Percentiles rank a stretch among this genome's conserved stretches.
Conservation (phyloP, 495 filamentous ascomycete genomes). For the Rhypophila decipiens region DNA sequence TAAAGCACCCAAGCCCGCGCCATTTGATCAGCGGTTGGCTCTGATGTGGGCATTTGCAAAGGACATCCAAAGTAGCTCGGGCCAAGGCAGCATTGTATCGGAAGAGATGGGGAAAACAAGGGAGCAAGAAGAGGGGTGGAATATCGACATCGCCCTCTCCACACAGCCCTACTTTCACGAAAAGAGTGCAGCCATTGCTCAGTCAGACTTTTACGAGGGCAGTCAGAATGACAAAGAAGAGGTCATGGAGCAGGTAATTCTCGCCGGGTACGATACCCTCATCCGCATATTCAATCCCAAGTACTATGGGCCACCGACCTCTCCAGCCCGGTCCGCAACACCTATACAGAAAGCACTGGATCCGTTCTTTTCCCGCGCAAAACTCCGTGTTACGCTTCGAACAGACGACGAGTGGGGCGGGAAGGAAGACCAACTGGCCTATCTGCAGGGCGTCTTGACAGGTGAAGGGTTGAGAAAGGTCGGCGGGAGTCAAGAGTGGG, state of each 20-base stretch:
- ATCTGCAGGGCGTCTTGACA: conserved; percentile 44
- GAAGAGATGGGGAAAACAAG: conserved; percentile 4
- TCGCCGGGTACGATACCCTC: conserved; percentile 84
- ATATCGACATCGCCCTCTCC: conserved; percentile 74
- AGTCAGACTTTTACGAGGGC: conserved; percentile 43
- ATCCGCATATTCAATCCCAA: conserved; percentile 75
- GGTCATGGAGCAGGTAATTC: conserved; percentile 59
- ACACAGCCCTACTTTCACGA: conserved; percentile 79
- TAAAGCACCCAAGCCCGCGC: conserved; percentile 76
- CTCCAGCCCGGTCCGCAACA: conserved; percentile 22
- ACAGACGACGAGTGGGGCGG: conserved; percentile 61
- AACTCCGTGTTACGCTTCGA: conserved; percentile 66
- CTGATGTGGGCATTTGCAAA: conserved; percentile 82
- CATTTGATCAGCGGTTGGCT: conserved; percentile 71
- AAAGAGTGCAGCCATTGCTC: conserved; percentile 65
- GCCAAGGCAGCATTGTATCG: conserved; percentile 1
- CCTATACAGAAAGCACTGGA: conserved; percentile 47
- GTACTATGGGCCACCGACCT: conserved; percentile 61
- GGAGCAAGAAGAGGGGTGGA: conserved; percentile 20
- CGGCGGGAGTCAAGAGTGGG: conserved; percentile 64
- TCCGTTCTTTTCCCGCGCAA: conserved; percentile 63
- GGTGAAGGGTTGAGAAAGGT: conserved; percentile 47
- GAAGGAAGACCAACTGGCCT: conserved; percentile 52
- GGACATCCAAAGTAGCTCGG: conserved; percentile 41
- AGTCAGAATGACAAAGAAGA: neutral